Evolutionary conservation across 805 yeast genomes (phyloP).

Genomic region (Saccharomycopsis vini): DNA sequence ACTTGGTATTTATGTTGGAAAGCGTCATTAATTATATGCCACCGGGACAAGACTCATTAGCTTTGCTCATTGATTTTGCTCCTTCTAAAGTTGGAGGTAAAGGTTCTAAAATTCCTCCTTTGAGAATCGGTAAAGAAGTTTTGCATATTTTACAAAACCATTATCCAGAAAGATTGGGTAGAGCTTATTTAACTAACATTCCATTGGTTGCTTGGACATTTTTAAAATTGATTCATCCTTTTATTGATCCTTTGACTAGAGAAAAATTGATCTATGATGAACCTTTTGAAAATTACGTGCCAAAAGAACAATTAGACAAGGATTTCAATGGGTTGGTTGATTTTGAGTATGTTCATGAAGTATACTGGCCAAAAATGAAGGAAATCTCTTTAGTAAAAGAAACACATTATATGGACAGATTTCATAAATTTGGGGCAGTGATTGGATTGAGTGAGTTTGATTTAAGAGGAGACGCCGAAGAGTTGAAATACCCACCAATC

Average conservation of each 20-base stretch:
- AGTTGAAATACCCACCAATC: constrained; percentile 23
- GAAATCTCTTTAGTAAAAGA: constrained; percentile 53
- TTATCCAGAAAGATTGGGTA: constrained; percentile 94
- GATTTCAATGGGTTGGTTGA: constrained; percentile 81
- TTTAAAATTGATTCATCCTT: constrained; percentile 84
- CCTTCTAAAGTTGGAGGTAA: constrained; percentile 42
- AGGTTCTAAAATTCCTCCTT: constrained; percentile 77
- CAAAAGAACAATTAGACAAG: constrained; percentile 69
- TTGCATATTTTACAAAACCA: constrained; percentile 91
- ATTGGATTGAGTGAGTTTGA: constrained; percentile 81
- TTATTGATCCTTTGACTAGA: constrained; percentile 90
- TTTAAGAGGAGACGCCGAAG: constrained; percentile 43
- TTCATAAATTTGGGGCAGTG: constrained; percentile 55
- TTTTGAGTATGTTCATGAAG: constrained; percentile 71
- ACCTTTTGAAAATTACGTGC: constrained; percentile 78
- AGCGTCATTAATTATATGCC: constrained; percentile 93
- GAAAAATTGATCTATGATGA: constrained; percentile 89
- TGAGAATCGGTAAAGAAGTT: constrained; percentile 84
- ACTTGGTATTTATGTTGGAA: constrained; percentile 86
- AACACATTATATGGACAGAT: constrained; percentile 57
- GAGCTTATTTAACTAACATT: constrained; percentile 82
- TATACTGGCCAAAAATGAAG: constrained; percentile 69
- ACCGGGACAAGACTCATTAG: constrained; percentile 88
- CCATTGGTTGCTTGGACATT: constrained; percentile 94
- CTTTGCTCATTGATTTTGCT: constrained; percentile 86